Base-by-base conservation (phyloP, 768 basidiomycete species). In the Boletus barrowsii region DNA sequence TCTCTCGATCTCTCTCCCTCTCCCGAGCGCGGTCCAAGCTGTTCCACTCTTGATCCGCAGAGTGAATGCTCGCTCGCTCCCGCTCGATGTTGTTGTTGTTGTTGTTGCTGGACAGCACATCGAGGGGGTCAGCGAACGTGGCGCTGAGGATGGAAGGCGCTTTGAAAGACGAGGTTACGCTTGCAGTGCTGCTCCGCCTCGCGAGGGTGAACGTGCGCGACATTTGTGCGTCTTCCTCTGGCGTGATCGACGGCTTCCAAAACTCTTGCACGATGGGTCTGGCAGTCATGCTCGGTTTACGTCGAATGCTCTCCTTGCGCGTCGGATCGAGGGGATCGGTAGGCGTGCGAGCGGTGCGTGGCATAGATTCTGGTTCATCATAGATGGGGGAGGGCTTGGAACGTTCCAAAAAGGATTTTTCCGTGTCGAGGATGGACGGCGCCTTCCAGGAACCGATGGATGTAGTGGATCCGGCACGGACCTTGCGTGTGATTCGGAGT, bases 211-310 rank as follows among this genome's bases (percentile, higher is more conserved):
- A 73, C 5, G 78, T 70, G 49, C 75, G 77, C 2, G 75, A 73
- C 40, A 71, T 63, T 13, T 73, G 62, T 0, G 67, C 67, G 36
- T 79, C 80, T 48, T 81, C 76, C 53, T 77, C 75, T 1, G 76
- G 72, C 1, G 77, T 72, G 18, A 76, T 72, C 0, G 75, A 63
- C 3, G 81, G 80, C 36, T 73, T 78, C 81, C 82, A 82, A 30
- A 81, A 65, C 53, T 80, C 78, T 14, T 75, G 79, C 1, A 68
- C 64, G 41, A 67, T 59, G 63, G 53, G 75, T 62, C 53, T 71
- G 61, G 47, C 66, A 65, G 13, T 72, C 62, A 61, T 68, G 54
- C 72, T 69, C 13, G 72, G 70, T 43, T 76, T 66, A 33, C 69
- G 66, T 17, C 62, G 65, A 29, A 72, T 64, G 47, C 68, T 62